phyloP scores from a whole-genome alignment of 1,139 yeast genomes.

The Yamadazyma blattariae region DNA sequence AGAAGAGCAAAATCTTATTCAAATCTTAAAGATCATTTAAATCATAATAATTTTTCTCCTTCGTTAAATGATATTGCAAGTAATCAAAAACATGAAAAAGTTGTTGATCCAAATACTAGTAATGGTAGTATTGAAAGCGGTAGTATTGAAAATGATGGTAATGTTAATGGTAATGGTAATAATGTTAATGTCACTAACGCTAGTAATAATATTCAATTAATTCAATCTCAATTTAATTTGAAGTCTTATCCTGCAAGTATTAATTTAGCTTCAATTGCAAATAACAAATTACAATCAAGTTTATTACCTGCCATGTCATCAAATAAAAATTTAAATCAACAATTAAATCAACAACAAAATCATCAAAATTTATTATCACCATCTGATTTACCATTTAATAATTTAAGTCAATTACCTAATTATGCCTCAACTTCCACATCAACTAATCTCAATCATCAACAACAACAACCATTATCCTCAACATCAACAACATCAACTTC shows the following conservation, averaged over 20 bases:
- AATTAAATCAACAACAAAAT: neutral
- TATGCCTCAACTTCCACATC: too few relatives aligned
- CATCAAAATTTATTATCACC: neutral
- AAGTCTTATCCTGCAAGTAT: conserved; percentile 39
- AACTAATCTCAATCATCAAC: neutral
- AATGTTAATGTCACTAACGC: neutral
- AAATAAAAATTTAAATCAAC: conserved; percentile 6
- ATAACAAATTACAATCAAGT: conserved; percentile 11
- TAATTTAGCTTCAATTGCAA: conserved; percentile 32
- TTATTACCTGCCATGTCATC: conserved; percentile 43
- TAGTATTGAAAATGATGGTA: neutral
- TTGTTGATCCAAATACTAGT: neutral
- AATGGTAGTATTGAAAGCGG: neutral
- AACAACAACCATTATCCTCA: neutral
- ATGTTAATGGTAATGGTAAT: neutral
- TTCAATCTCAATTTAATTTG: conserved; percentile 20
- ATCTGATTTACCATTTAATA: neutral
- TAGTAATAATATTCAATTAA: conserved; percentile 12
- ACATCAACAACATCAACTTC: neutral
- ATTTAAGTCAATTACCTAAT: neutral
- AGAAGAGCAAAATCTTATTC: conserved; percentile 34
- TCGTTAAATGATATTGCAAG: neutral
- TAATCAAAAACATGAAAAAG: neutral
- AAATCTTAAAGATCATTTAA: neutral
- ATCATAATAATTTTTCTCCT: neutral